These are phyloP conservation scores for Aureobasidium musti DNA, from an alignment of 2,329 filamentous ascomycete genomes.

Conservation along the genomic window DNA sequence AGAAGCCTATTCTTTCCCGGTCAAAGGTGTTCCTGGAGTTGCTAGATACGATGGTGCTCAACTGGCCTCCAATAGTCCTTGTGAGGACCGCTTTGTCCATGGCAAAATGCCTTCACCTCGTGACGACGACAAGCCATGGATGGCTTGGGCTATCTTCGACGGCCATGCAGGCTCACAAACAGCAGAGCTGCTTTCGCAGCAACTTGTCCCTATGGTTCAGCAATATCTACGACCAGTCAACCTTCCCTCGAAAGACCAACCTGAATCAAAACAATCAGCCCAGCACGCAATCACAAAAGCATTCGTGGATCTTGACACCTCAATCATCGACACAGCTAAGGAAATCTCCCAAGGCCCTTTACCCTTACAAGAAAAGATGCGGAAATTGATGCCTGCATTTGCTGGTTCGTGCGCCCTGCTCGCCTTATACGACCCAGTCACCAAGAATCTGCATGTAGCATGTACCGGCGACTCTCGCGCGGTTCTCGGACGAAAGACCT, in stretches of 20 bases:
- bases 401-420: conserved; percentile 66
- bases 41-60: conserved; percentile 17
- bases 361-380: conserved; percentile 3
- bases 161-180: conserved; percentile 45
- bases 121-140: conserved; percentile 33
- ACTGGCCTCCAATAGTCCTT: conserved; percentile 25
- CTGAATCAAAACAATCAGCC: conserved; percentile 37
- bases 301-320: conserved; percentile 46
- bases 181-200: conserved; percentile 35
- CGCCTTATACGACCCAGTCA: conserved; percentile 60
- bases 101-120: background rate
- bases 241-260: conserved; percentile 34
- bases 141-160: conserved; percentile 47
- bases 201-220: conserved; percentile 35
- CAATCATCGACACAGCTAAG: conserved; percentile 36
- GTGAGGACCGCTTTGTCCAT: conserved; percentile 25
- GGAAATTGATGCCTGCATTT: conserved; percentile 44
- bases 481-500: conserved; percentile 57
- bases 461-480: conserved; percentile 69
- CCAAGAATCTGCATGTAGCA: conserved; percentile 60
- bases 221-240: conserved; percentile 31
- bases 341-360: background rate
- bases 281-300: conserved; percentile 44
- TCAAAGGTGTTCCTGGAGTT: background rate
- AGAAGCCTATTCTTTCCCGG: background rate